phyloP scores from a whole-genome alignment of 129 eudicot species.

The Saposhnikovia divaricata region DNA sequence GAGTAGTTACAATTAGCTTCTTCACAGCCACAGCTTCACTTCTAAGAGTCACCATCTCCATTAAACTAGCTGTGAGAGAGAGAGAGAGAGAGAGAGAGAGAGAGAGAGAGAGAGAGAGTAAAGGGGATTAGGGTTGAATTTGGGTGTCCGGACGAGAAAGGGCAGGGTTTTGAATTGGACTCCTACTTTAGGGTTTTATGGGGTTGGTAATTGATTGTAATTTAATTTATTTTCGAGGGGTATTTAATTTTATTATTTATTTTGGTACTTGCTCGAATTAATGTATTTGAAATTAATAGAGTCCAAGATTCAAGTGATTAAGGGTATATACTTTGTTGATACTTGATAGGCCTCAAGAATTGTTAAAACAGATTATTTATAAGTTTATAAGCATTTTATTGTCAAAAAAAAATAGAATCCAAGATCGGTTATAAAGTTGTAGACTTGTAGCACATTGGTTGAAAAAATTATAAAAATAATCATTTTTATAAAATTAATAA shows the following conservation, averaged over 20 bases:
- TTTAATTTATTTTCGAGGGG: background rate
- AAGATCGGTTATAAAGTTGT: slow-evolving; percentile 1
- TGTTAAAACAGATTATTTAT: too few relatives aligned
- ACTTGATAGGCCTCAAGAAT: too few relatives aligned
- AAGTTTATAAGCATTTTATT: too few relatives aligned
- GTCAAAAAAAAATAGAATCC: background rate
- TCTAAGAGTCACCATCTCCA: slow-evolving; percentile 7
- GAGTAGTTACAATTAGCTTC: slow-evolving; percentile 21
- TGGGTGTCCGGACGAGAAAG: slow-evolving; percentile 26
- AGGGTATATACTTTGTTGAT: too few relatives aligned
- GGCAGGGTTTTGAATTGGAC: slow-evolving; percentile 36
- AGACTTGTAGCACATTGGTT: too few relatives aligned
- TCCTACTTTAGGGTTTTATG: slow-evolving; percentile 35
- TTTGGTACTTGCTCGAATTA: too few relatives aligned
- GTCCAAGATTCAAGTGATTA: too few relatives aligned
- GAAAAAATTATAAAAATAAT: too few relatives aligned
- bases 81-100: background rate
- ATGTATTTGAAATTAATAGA: background rate
- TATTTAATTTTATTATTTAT: background rate
- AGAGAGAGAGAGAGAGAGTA: background rate
- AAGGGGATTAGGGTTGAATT: slow-evolving; percentile 21
- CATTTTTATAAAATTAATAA: too few relatives aligned
- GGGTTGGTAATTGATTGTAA: background rate
- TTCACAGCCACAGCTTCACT: slow-evolving; percentile 41
- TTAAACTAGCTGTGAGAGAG: background rate